phyloP scores from a whole-genome alignment of 1,284 basidiomycete species.

The Leccinum proximum region DNA sequence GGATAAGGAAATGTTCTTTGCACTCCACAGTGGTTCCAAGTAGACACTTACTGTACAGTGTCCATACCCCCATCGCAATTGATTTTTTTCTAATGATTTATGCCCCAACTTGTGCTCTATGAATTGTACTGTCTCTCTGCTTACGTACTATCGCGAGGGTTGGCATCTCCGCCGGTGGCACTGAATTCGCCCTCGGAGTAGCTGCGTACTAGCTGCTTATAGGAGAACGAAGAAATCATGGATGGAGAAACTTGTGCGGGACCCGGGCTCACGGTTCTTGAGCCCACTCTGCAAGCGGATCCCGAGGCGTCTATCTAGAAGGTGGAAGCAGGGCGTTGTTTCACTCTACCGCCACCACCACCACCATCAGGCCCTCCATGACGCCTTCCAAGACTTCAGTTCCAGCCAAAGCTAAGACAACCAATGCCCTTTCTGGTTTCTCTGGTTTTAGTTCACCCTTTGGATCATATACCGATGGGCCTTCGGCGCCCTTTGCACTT shows the following conservation, averaged over 20 bases:
- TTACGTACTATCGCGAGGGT: too few species aligned
- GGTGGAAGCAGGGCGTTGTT: constrained; percentile 6
- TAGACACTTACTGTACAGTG: too few species aligned
- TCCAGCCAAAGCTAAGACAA: constrained; percentile 5
- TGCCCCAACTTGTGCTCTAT: too few species aligned
- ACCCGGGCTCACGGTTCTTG: background rate
- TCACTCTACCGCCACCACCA: constrained; percentile 17
- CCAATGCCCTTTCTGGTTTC: constrained; percentile 39
- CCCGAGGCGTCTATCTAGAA: constrained; percentile 3
- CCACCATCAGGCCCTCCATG: constrained; percentile 7
- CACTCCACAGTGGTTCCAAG: too few species aligned
- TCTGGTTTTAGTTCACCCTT: constrained; percentile 34
- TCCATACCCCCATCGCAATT: too few species aligned
- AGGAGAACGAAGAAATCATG: background rate
- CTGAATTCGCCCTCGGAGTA: too few species aligned
- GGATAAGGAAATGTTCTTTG: too few species aligned
- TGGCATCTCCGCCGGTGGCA: too few species aligned
- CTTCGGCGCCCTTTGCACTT: constrained; percentile 23
- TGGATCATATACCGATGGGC: constrained; percentile 23
- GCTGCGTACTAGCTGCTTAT: too few species aligned
- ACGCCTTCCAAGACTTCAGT: constrained; percentile 17
- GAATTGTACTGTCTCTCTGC: too few species aligned
- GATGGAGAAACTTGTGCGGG: constrained; percentile 8
- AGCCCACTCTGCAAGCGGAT: constrained; percentile 12
- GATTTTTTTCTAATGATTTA: too few species aligned